Percentiles rank a stretch among this genome's conserved stretches.
Conservation (phyloP, 768 basidiomycete genomes). For the Boletus huronensis region DNA sequence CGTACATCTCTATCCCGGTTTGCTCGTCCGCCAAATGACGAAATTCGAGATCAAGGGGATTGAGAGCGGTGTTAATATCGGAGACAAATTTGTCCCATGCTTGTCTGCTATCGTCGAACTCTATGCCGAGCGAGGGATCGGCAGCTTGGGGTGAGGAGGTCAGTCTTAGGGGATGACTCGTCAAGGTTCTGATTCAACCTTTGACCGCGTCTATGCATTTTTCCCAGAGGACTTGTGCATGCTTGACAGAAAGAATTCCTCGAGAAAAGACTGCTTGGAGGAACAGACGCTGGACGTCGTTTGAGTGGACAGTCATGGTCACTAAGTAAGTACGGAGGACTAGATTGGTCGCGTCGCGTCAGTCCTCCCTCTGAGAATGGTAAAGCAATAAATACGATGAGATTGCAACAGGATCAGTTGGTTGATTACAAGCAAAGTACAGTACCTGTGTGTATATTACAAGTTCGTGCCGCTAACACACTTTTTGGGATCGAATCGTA, state of each 20-base stretch:
- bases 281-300: slow-evolving; percentile 73
- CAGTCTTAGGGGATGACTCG: neutral
- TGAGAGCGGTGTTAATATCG: slow-evolving; percentile 57
- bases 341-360: slow-evolving; percentile 1
- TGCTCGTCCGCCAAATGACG: slow-evolving; percentile 59
- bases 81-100: slow-evolving; percentile 61
- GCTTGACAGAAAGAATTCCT: slow-evolving; percentile 57
- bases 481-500: too few species aligned
- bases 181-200: slow-evolving; percentile 38
- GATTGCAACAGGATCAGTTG: too few species aligned
- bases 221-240: slow-evolving; percentile 64
- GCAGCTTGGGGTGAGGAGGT: slow-evolving; percentile 39
- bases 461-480: too few species aligned
- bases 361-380: neutral
- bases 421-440: too few species aligned
- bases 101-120: slow-evolving; percentile 37
- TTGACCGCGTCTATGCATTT: slow-evolving; percentile 66
- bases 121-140: slow-evolving; percentile 48
- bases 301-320: slow-evolving; percentile 42
- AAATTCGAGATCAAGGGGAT: slow-evolving; percentile 73
- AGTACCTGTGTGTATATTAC: too few species aligned
- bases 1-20: slow-evolving; percentile 61
- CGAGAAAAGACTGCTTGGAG: slow-evolving; percentile 77
- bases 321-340: too few species aligned
- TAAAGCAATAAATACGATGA: neutral